phyloP scores from a whole-genome alignment of 306 rosid genomes.

The Gynostemma pentaphyllum region DNA sequence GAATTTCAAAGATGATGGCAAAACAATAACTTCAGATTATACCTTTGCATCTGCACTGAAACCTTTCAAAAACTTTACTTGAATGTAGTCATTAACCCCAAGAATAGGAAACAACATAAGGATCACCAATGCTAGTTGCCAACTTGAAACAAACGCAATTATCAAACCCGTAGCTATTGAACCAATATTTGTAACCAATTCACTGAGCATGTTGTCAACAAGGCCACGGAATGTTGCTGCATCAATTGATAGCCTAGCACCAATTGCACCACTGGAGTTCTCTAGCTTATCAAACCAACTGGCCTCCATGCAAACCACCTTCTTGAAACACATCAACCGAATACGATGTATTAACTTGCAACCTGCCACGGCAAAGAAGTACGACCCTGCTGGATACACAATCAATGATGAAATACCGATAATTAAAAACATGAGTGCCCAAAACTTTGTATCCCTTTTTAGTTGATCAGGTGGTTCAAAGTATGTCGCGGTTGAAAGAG shows the following conservation, averaged over 20 bases:
- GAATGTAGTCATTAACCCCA: conserved; percentile 35
- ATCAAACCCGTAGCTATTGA: conserved; percentile 39
- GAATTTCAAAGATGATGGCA: no score
- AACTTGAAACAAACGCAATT: conserved; percentile 53
- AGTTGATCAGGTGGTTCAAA: conserved; percentile 45
- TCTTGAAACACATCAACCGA: conserved; percentile 50
- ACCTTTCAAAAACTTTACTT: conserved; percentile 45
- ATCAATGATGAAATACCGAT: conserved; percentile 28
- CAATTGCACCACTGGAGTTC: conserved; percentile 64
- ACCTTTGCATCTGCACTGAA: conserved; percentile 64
- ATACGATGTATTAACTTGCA: conserved; percentile 43
- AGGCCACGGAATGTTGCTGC: conserved; percentile 44
- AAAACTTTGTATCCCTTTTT: conserved; percentile 44
- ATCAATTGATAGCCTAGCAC: conserved; percentile 68
- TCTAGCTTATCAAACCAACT: conserved; percentile 66
- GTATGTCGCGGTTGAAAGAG: conserved; percentile 36
- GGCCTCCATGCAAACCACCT: conserved; percentile 59
- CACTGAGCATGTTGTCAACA: conserved; percentile 60
- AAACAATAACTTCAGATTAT: neutral
- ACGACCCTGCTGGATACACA: conserved; percentile 32
- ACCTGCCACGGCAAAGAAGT: conserved; percentile 63
- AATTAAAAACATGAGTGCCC: conserved; percentile 44
- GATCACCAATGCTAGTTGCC: conserved; percentile 54
- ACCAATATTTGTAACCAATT: conserved; percentile 39
- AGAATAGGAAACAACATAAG: conserved; percentile 48